A percentile compares a stretch with the other conserved stretches of the same genome.
phyloP scores from a whole-genome alignment of 805 yeast genomes.

The Saccharomycopsis malanga region DNA sequence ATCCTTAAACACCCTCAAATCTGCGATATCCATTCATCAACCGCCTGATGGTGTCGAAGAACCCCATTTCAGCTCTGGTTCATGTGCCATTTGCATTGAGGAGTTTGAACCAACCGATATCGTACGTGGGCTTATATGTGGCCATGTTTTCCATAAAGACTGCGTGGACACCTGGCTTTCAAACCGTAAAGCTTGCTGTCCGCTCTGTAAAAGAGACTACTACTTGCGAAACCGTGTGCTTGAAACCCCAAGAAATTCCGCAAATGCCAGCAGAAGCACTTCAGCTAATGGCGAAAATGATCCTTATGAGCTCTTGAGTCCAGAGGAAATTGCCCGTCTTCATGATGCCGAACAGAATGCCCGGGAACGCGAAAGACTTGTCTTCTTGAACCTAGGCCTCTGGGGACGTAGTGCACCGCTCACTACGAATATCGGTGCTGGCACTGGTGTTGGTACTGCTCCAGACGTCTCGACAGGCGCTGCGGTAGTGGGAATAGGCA shows the following conservation, averaged over 20 bases:
- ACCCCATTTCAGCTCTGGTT: conserved; percentile 53
- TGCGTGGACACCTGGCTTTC: conserved; percentile 82
- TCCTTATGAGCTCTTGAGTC: conserved; percentile 11
- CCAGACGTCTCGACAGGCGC: neutral
- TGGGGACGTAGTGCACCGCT: neutral
- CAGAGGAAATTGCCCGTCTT: conserved; percentile 16
- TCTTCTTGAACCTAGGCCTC: neutral
- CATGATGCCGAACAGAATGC: too few relatives aligned
- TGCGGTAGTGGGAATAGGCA: conserved; percentile 7
- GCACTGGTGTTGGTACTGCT: neutral
- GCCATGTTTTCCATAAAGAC: conserved; percentile 73
- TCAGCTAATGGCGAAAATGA: conserved; percentile 26
- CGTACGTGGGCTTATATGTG: conserved; percentile 72
- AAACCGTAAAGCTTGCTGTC: conserved; percentile 71
- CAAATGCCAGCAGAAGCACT: conserved; percentile 12
- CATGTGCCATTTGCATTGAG: conserved; percentile 77
- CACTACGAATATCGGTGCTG: neutral
- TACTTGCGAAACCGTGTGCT: conserved; percentile 27
- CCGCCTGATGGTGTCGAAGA: conserved; percentile 8
- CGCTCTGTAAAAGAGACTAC: conserved; percentile 72
- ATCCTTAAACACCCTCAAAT: neutral
- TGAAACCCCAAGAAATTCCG: conserved; percentile 15
- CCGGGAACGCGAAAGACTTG: conserved; percentile 26
- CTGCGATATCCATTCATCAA: conserved; percentile 12
- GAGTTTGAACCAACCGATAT: conserved; percentile 50